Conservation (phyloP, 2,329 filamentous ascomycete species). For the Penicillium corylophilum region DNA sequence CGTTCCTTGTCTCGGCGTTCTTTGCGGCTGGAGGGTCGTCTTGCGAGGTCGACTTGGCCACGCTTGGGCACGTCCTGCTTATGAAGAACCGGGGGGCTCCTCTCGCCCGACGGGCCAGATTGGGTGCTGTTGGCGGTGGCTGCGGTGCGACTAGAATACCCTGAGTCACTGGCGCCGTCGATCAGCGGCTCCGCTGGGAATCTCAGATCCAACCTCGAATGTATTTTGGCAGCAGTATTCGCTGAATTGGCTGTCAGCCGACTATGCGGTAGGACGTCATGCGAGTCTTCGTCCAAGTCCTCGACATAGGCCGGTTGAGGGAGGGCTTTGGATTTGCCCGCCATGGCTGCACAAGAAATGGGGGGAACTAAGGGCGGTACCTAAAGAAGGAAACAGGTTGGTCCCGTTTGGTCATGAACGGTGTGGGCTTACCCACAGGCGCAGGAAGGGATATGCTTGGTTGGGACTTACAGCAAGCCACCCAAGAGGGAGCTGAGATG, state of each 20-base stretch:
- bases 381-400: constrained; percentile 26
- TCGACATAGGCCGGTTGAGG: constrained; percentile 46
- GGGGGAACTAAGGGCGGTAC: constrained; percentile 29
- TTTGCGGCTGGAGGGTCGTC: constrained; percentile 32
- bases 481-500: constrained; percentile 2
- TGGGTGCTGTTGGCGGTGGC: constrained; percentile 54
- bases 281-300: constrained; percentile 49
- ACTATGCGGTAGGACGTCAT: constrained; percentile 47
- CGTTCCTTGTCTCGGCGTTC: constrained; percentile 33
- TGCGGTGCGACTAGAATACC: constrained; percentile 60
- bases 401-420: constrained; percentile 19
- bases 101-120: constrained; percentile 48
- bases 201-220: constrained; percentile 45
- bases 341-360: constrained; percentile 35
- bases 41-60: constrained; percentile 23
- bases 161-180: constrained; percentile 59
- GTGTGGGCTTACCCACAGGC: constrained; percentile 15
- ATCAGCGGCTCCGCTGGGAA: constrained; percentile 35
- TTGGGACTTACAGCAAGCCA: constrained; percentile 21
- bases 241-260: constrained; percentile 38
- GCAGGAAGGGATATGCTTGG: constrained; percentile 13
- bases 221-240: constrained; percentile 48
- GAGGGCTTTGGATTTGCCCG: constrained; percentile 32
- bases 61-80: constrained; percentile 38
- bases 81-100: constrained; percentile 35